phyloP scores from a whole-genome alignment of 306 rosid genomes.

The Quercus bicolor region DNA sequence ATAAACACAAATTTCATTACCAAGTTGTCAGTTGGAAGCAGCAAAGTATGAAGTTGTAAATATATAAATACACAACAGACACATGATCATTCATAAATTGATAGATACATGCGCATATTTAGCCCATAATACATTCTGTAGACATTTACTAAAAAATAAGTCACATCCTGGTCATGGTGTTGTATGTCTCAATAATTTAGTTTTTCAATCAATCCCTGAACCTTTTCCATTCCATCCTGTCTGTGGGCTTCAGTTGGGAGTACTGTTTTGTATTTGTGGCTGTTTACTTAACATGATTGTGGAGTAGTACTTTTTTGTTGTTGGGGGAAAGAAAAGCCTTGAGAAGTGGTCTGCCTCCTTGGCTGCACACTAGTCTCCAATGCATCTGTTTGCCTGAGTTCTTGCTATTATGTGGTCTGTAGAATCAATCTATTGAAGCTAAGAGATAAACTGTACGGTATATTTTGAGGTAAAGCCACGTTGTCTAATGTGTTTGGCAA shows the following conservation, averaged over 20 bases:
- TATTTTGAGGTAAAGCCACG: not conserved
- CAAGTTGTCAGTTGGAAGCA: not conserved
- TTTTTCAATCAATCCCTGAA: not conserved
- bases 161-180: not conserved
- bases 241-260: not conserved
- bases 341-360: not conserved
- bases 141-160: not conserved
- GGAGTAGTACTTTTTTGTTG: too few relatives aligned
- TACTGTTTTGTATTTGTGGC: not conserved
- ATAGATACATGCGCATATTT: not conserved
- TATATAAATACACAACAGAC: not conserved
- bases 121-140: not conserved
- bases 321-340: not conserved
- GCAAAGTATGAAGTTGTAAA: not conserved
- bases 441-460: not conserved
- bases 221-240: not conserved
- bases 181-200: not conserved
- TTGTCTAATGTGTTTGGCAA: not conserved
- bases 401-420: not conserved
- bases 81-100: not conserved
- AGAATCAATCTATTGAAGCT: not conserved
- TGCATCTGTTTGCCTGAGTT: not conserved
- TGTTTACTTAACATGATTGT: not conserved
- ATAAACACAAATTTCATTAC: not conserved
- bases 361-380: not conserved